Conservation (phyloP, 208 protist genomes). For the Herpetomonas muscarum region DNA sequence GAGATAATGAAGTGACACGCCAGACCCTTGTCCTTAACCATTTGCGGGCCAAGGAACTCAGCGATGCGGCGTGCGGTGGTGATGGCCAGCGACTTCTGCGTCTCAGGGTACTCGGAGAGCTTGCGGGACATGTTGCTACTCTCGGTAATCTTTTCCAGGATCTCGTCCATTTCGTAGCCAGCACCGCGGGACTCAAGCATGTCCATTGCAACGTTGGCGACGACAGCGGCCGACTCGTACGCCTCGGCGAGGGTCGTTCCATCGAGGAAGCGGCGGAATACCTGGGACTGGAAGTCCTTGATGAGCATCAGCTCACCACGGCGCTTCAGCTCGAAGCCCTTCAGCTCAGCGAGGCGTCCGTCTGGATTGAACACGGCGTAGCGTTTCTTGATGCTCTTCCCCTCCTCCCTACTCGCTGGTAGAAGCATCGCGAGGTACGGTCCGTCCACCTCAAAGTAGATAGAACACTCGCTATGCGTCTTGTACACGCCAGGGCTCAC, state of each 20-base stretch:
- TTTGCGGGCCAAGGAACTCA: constrained; percentile 98
- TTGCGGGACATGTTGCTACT: constrained; percentile 95
- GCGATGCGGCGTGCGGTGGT: constrained; percentile 96
- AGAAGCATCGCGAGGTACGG: constrained; percentile 99
- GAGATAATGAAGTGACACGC: constrained; percentile 98
- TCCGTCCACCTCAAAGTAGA: constrained; percentile 99
- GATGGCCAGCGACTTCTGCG: constrained; percentile 98
- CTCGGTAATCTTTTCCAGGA: constrained; percentile 98
- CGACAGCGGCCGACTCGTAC: constrained; percentile 94
- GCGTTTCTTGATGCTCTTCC: constrained; percentile 98
- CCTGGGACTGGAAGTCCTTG: constrained; percentile 98
- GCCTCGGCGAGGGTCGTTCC: constrained; percentile 94
- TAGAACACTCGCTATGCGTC: constrained; percentile 94
- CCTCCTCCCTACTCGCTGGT: constrained; percentile 98
- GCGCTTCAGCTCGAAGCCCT: constrained; percentile 99
- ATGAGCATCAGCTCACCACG: constrained; percentile 99
- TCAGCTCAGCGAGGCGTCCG: constrained; percentile 98
- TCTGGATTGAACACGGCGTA: constrained; percentile 99
- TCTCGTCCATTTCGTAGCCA: constrained; percentile 92
- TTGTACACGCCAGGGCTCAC: constrained; percentile 66
- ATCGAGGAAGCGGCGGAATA: constrained; percentile 96
- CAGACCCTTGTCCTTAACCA: constrained; percentile 98
- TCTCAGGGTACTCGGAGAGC: constrained; percentile 96
- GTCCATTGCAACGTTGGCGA: constrained; percentile 97
- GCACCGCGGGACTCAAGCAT: constrained; percentile 92